Conservation (phyloP, 1,284 basidiomycete genomes). For the Tilletia walkeri region DNA sequence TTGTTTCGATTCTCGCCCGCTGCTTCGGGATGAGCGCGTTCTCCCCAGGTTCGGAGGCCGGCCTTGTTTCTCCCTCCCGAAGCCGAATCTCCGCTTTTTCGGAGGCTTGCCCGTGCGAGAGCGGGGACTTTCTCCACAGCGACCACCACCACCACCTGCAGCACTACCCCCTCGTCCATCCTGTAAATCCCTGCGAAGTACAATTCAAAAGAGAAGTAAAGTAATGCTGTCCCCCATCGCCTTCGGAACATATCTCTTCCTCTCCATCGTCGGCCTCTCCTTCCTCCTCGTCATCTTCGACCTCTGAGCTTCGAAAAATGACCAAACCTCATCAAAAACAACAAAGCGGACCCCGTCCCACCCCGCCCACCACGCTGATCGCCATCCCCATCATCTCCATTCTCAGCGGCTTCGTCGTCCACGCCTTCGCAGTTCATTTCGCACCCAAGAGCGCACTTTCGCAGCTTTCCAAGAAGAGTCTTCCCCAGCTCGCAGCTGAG, state of each 20-base stretch:
- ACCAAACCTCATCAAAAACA: neutral
- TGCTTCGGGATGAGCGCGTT: neutral
- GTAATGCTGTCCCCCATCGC: constrained; percentile 15
- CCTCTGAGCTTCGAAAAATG: neutral
- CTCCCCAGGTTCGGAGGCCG: neutral
- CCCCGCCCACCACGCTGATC: neutral
- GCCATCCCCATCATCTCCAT: constrained; percentile 3
- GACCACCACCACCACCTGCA: neutral
- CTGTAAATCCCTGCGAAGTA: neutral
- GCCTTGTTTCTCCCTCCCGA: neutral
- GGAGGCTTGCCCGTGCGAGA: too few species aligned
- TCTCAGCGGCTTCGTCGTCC: neutral
- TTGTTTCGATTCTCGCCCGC: too few species aligned
- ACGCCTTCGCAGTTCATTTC: constrained; percentile 6
- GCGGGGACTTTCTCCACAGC: too few species aligned
- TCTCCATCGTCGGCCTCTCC: constrained; percentile 32
- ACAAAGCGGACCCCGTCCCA: neutral
- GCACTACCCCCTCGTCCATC: neutral
- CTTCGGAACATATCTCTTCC: constrained; percentile 34
- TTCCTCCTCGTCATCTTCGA: constrained; percentile 36
- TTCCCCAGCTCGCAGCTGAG: neutral
- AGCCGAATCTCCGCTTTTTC: neutral
- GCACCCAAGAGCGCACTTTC: neutral
- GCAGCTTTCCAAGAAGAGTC: neutral
- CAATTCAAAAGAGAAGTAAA: too few species aligned